Base-by-base conservation (phyloP, 1,284 basidiomycete genomes). In the Ganoderma resinaceum region DNA sequence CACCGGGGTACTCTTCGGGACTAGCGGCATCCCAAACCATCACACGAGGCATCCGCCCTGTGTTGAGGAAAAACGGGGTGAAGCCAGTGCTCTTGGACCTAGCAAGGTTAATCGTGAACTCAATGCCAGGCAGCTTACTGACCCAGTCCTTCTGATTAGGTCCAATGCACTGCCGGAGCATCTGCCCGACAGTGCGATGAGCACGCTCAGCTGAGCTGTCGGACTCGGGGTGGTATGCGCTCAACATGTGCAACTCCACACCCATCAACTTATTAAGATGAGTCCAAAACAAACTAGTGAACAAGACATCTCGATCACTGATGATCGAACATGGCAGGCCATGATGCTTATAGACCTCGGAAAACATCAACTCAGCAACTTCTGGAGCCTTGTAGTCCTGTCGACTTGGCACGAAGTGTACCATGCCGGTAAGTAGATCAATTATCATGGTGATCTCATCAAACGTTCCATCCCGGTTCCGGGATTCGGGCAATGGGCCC, bases 151-250 rank as follows among this genome's bases (percentile, higher is more conserved):
- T 76, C 62, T 84, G 82, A 12, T 76, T 71, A 0, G 65, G 61
- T 0, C 37, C 38, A 0, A 84, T 72, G 38, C 76, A 79, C 37
- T 78, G 75, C 0, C 81, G 40, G 0, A 84, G 62, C 78, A 83
- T 82, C 57, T 82, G 80, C 1, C 71, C 77, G 0, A 83, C 67
- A 0, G 80, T 82, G 0, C 77, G 66, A 62, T 83, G 84, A 0
- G 80, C 80, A 0, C 77, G 74, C 71, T 84, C 82, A 0, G 80
- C 82, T 0, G 77, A 68, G n/a, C n/a, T n/a, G n/a, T n/a, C n/a
- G n/a, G n/a, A n/a, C n/a, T n/a, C n/a, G n/a, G n/a, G n/a, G n/a
- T 86, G 84, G 59, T 81, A 86, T 0, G 82, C 73, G 7, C 80
- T 81, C 0, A 81, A 85, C 78, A 86, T 79, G 0, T 70, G 59